Evolutionary conservation across 2,329 filamentous ascomycete genomes (phyloP).

Genomic region (Epichloe festucae): DNA sequence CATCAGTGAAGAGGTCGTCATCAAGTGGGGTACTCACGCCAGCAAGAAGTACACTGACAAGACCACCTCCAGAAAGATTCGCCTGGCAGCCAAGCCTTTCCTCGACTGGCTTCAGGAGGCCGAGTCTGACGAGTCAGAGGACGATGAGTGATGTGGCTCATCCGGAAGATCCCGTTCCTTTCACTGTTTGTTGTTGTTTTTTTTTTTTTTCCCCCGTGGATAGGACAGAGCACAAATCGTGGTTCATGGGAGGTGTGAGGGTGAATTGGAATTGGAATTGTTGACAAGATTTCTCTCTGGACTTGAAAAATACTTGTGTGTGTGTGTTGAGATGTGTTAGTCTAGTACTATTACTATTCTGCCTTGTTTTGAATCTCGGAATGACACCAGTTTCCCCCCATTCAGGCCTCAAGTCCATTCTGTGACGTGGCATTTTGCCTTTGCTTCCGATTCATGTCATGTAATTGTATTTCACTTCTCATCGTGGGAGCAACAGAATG

Average conservation of each 20-base stretch:
- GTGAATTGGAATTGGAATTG: neutral
- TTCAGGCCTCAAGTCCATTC: neutral
- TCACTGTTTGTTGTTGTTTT: neutral
- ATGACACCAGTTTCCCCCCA: neutral
- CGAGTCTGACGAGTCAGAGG: constrained; percentile 55
- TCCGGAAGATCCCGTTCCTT: too few relatives aligned
- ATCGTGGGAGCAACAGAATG: too few relatives aligned
- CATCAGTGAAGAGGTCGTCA: constrained; percentile 74
- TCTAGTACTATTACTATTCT: neutral
- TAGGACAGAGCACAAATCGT: neutral
- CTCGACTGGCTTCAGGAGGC: constrained; percentile 86
- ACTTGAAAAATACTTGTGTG: neutral
- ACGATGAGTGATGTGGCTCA: constrained; percentile 19
- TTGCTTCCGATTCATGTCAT: too few relatives aligned
- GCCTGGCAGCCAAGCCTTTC: constrained; percentile 89
- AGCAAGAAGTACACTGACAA: constrained; percentile 98
- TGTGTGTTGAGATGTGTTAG: neutral
- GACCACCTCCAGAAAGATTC: constrained; percentile 81
- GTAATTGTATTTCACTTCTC: too few relatives aligned
- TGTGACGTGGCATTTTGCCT: neutral
- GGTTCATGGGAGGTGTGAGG: neutral
- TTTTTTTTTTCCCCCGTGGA: neutral
- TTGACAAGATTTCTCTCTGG: neutral
- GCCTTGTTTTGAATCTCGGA: neutral
- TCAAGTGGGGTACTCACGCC: constrained; percentile 84